phyloP scores from a whole-genome alignment of 2,329 filamentous ascomycete species.

The Bipolaris sorokiniana region DNA sequence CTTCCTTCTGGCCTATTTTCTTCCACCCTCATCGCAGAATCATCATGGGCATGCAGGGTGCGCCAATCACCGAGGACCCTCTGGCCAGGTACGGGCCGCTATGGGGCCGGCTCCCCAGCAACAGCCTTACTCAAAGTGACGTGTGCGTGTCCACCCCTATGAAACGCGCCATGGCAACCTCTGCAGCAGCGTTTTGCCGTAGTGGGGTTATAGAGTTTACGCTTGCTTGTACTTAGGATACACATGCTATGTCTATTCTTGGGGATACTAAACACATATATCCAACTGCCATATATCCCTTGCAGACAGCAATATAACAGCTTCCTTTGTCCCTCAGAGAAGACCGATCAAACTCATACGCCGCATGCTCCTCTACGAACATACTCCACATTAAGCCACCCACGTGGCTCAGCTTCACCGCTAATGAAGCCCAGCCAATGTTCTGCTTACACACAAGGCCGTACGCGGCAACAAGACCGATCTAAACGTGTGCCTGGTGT shows the following conservation, averaged over 20 bases:
- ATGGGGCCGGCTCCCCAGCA: constrained; percentile 17
- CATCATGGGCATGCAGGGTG: neutral
- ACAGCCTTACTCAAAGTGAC: constrained; percentile 15
- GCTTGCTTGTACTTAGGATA: neutral
- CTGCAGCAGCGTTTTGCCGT: neutral
- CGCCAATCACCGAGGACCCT: constrained; percentile 15
- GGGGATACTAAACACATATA: neutral
- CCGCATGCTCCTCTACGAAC: neutral
- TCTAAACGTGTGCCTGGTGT: no score
- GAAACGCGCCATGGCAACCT: constrained; percentile 9
- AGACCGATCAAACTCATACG: neutral
- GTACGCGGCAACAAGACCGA: neutral
- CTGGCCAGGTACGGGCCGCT: constrained; percentile 11
- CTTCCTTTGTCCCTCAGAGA: neutral
- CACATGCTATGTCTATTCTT: neutral
- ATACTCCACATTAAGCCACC: neutral
- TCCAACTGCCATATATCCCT: neutral
- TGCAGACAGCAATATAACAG: neutral
- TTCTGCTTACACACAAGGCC: neutral
- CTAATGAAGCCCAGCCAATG: neutral
- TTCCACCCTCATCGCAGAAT: constrained; percentile 1
- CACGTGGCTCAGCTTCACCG: constrained; percentile 11
- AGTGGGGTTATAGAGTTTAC: neutral
- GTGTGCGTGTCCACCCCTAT: constrained; percentile 11
- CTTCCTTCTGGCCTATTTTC: constrained; percentile 1